Base-by-base conservation (phyloP, 352 stramenopile species). In the Phytophthora parvispora region DNA sequence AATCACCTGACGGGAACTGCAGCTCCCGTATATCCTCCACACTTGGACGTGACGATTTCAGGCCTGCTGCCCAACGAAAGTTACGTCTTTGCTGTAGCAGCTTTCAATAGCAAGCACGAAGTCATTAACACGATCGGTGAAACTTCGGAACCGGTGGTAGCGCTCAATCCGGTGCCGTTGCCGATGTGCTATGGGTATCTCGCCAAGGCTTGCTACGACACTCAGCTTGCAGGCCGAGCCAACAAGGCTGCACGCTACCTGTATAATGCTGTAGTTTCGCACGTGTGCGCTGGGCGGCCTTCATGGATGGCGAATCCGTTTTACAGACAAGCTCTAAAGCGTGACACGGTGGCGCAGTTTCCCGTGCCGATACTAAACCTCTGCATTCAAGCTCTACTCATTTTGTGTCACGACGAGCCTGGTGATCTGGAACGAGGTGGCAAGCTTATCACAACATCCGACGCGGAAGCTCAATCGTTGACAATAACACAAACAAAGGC, bases 51-150 rank as follows among this genome's bases (percentile, higher is more conserved):
- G 6, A 90, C 79, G 1, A 75, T 97, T 32, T 83, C 74, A 4
- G 84, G 78, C 0, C 47, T 97, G 4, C 22, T 75, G 0, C 68
- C 87, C 1, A 95, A 95, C 52, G 86, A 94, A 32, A 89, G 72
- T 55, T 97, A 96, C 57, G 86, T 96, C 15, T 97, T 97, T 48
- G 90, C 90, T 10, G 77, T 90, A 2, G 89, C 89, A 25, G 89
- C 89, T 1, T 97, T 90, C 25, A 89, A 97, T 48, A 66, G 56
- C 3, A 68, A 84, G 0, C 73, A 86, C 18, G 72, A 93, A 3
- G 29, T 93, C 9, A 91, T 97, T 22, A 60, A 90, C 45, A 74
- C 67, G 4, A 92, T 96, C 36, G 89, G 89, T 0, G 78, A 84
- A 18, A 94, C 85, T 0, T 89, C 84, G 1, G 62, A 74, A 12